Conservation (phyloP, 1,139 yeast genomes). For the Kodamaea suecica region DNA sequence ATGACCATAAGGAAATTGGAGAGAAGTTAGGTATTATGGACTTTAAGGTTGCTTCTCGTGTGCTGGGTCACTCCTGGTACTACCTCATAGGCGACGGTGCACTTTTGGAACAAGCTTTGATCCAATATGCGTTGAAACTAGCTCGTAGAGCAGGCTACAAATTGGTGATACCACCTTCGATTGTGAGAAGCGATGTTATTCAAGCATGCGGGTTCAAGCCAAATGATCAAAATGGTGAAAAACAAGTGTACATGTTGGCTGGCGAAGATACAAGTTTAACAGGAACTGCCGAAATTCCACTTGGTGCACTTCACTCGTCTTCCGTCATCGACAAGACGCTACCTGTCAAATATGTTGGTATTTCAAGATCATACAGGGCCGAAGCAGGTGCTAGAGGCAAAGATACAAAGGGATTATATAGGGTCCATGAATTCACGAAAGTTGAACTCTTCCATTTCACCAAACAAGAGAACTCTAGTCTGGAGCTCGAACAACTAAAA, state of each 20-base stretch:
- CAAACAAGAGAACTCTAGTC: slow-evolving; percentile 39
- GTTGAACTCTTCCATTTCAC: slow-evolving; percentile 90
- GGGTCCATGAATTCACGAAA: slow-evolving; percentile 98
- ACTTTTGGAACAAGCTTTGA: slow-evolving; percentile 80
- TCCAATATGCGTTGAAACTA: slow-evolving; percentile 67
- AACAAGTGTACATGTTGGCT: slow-evolving; percentile 70
- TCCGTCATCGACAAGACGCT: slow-evolving; percentile 20
- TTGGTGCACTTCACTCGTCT: slow-evolving; percentile 68
- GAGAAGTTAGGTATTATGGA: slow-evolving; percentile 62
- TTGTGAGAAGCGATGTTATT: slow-evolving; percentile 74
- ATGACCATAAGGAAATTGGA: slow-evolving; percentile 70
- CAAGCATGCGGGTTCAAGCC: slow-evolving; percentile 96
- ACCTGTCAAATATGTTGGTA: slow-evolving; percentile 70
- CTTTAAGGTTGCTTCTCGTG: slow-evolving; percentile 64
- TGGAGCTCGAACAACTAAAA: slow-evolving; percentile 59
- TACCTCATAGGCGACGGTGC: slow-evolving; percentile 87
- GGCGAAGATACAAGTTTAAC: slow-evolving; percentile 60
- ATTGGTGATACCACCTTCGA: slow-evolving; percentile 79
- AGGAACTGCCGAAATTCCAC: slow-evolving; percentile 94
- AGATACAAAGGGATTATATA: slow-evolving; percentile 86
- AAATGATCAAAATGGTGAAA: slow-evolving; percentile 81
- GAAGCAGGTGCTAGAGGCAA: slow-evolving; percentile 97
- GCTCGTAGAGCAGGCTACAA: slow-evolving; percentile 69
- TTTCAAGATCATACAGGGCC: slow-evolving; percentile 86
- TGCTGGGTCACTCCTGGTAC: slow-evolving; percentile 89